Evolutionary conservation across 2,329 filamentous ascomycete genomes (phyloP).

Genomic region (Ophiocordyceps sinensis): DNA sequence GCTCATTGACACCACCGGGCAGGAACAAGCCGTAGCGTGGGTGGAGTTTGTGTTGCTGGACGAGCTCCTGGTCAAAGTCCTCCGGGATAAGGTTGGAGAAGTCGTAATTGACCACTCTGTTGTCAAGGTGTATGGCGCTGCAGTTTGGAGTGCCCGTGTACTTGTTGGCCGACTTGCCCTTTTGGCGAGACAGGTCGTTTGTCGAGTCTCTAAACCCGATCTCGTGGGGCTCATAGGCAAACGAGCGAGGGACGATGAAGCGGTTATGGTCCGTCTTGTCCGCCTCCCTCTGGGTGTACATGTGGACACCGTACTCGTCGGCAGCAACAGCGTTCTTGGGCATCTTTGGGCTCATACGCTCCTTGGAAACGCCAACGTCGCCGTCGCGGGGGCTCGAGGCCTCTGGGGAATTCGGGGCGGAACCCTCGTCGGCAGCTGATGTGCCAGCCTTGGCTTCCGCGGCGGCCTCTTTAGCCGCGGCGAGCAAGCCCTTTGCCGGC

Average conservation of each 20-base stretch:
- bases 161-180: conserved; percentile 12
- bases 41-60: conserved; percentile 36
- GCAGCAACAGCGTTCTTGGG: conserved; percentile 28
- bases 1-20: conserved; percentile 29
- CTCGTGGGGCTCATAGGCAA: conserved; percentile 35
- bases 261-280: conserved; percentile 31
- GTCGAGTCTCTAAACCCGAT: conserved; percentile 46
- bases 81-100: conserved; percentile 30
- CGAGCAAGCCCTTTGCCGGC: conserved; percentile 23
- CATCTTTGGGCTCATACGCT: conserved; percentile 20
- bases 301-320: conserved; percentile 37
- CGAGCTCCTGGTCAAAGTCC: conserved; percentile 35
- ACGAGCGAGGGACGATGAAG: conserved; percentile 31
- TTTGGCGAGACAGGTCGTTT: conserved; percentile 28
- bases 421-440: conserved; percentile 20
- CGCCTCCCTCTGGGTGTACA: conserved; percentile 24
- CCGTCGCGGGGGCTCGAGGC: conserved; percentile 14
- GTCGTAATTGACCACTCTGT: conserved; percentile 37
- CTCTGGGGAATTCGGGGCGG: conserved; percentile 20
- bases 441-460: conserved; percentile 17
- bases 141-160: conserved; percentile 40
- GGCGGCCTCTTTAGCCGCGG: conserved; percentile 22
- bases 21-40: conserved; percentile 39
- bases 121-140: conserved; percentile 38
- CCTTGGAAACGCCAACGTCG: conserved; percentile 6